These are phyloP conservation scores for Spinacia oleracea DNA, from an alignment of 179 eudicot genomes.

Conservation along the genomic window DNA sequence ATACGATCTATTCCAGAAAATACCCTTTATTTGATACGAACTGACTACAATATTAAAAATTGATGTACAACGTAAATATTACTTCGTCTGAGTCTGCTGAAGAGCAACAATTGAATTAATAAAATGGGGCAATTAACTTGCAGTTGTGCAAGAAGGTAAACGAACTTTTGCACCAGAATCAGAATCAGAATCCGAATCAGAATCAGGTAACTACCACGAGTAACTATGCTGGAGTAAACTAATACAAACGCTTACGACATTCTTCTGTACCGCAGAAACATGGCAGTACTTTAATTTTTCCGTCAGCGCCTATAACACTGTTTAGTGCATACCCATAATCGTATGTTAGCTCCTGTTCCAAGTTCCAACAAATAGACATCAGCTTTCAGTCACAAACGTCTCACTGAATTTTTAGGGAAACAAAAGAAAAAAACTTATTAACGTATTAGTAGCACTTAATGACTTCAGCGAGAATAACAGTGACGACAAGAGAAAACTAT, in stretches of 20 bases:
- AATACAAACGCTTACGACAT: constrained; percentile 66
- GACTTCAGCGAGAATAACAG: not conserved
- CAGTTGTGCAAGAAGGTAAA: not conserved
- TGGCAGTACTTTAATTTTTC: constrained; percentile 42
- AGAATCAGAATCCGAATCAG: too few species aligned
- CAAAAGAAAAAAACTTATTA: not conserved
- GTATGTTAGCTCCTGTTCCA: constrained; percentile 66
- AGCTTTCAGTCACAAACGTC: not conserved
- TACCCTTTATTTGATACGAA: too few species aligned
- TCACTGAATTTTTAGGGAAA: not conserved
- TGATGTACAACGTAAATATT: not conserved
- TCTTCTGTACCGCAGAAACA: constrained; percentile 69
- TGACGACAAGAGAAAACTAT: too few species aligned
- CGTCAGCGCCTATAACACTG: constrained; percentile 70
- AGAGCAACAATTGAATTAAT: not conserved
- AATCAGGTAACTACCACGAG: too few species aligned
- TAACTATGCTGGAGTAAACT: too few species aligned
- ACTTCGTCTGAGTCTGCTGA: not conserved
- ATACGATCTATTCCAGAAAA: too few species aligned
- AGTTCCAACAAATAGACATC: constrained; percentile 16
- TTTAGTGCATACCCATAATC: constrained; percentile 74
- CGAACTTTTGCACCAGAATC: not conserved
- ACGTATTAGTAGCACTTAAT: not conserved
- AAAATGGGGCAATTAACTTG: not conserved
- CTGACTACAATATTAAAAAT: not conserved